Conservation (phyloP, 768 basidiomycete species). For the Leccinum variicolor region DNA sequence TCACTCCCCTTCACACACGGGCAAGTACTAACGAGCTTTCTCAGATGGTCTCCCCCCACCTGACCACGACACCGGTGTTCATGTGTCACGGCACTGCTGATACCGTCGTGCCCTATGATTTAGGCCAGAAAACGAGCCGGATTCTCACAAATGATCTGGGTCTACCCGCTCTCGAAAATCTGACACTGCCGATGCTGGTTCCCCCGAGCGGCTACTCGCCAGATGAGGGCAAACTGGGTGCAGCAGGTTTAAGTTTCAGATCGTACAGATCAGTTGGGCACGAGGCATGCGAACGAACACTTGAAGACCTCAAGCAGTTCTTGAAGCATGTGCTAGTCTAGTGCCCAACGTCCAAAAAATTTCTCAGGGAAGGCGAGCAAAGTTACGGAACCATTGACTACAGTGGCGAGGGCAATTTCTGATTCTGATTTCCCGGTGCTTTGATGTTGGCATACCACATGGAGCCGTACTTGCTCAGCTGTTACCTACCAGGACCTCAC, state of each 20-base stretch:
- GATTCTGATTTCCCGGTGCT: not conserved
- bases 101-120: constrained; percentile 60
- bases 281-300: constrained; percentile 57
- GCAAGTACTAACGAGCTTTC: constrained; percentile 7
- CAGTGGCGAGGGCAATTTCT: not conserved
- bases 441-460: not conserved
- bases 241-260: constrained; percentile 60
- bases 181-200: constrained; percentile 32
- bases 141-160: constrained; percentile 54
- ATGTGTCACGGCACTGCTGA: constrained; percentile 84
- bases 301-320: constrained; percentile 70
- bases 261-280: constrained; percentile 69
- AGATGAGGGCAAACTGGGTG: constrained; percentile 17
- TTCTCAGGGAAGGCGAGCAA: not conserved
- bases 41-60: constrained; percentile 61
- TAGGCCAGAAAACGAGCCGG: constrained; percentile 53
- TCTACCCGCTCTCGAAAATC: constrained; percentile 37
- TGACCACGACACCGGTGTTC: constrained; percentile 69
- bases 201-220: constrained; percentile 19
- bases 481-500: not conserved
- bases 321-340: constrained; percentile 55
- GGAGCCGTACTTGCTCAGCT: not conserved
- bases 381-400: not conserved
- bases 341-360: constrained; percentile 3
- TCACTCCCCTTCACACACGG: not conserved